Evolutionary conservation across 192 early-diverging fungal genomes (phyloP), one percentile per base, ranked within the genome.

Genomic region (Fimicolochytrium jonesii): DNA sequence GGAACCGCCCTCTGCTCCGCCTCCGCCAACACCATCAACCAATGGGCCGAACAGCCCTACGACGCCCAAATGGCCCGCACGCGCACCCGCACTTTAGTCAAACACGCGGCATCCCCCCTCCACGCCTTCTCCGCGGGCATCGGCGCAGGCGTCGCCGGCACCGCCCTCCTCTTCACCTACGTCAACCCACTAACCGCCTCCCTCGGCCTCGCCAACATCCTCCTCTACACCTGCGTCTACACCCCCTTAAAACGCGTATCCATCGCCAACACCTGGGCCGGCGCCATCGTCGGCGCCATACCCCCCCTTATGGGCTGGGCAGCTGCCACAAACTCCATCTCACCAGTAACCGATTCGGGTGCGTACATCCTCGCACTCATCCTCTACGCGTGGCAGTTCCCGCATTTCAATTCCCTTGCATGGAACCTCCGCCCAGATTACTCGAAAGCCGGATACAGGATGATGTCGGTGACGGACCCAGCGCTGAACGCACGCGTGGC

Each of bases 271-370:
- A 98, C 96, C 5, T 97, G 94, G 94, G 87, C 85, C 28, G 96
- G 96, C 3, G 77, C 96, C 9, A 66, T 97, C 10, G 96, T 98
- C 0, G 93, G 96, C 20, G 96, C 91, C 0, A 89, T 98, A n/a
- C 96, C 96, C 31, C 96, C 96, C 4, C 86, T 98, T 80, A 95
- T 98, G 88, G 96, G 96, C 2, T 98, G 93, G 91, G 83, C 88
- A 0, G 96, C 96, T 5, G 87, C 84, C 29, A 92, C 94, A 0
- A 88, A 88, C 28, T 47, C 73, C 6, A 41, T 87, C 20, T 42
- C 41, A 1, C n/a, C n/a, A n/a, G n/a, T n/a, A n/a, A n/a, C n/a
- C n/a, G 90, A 87, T 20, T 68, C 86, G 3, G 93, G 90, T 22
- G 88, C 91, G 0, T 89, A 85, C 86, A 61, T 95, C 2, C 66